Conservation (phyloP, 345 rosid genomes). For the Sapria himalayana region DNA sequence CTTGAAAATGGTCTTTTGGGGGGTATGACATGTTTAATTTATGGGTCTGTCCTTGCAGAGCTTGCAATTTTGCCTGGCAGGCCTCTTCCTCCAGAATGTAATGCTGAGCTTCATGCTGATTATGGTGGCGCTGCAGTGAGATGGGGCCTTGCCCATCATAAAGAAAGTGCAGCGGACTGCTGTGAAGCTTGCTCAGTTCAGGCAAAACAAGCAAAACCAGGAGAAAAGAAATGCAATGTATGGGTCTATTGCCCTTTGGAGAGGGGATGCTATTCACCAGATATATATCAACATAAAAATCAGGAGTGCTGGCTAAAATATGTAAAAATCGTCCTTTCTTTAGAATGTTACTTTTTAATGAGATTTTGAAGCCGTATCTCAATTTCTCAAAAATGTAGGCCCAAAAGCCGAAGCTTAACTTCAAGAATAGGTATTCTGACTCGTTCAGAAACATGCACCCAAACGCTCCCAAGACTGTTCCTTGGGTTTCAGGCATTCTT, state of each 20-base stretch:
- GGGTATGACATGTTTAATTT: too few relatives aligned
- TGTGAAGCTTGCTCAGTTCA: constrained; percentile 95
- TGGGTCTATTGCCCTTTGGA: constrained; percentile 97
- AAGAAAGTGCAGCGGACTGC: constrained; percentile 97
- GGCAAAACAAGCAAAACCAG: constrained; percentile 55
- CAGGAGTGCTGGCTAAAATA: constrained; percentile 94
- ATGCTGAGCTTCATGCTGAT: constrained; percentile 73
- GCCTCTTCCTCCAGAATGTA: constrained; percentile 58
- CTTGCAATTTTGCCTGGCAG: constrained; percentile 72
- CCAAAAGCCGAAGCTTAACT: constrained; percentile 50
- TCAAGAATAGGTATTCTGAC: constrained; percentile 63
- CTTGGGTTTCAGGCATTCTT: constrained; percentile 83
- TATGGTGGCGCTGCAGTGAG: constrained; percentile 79
- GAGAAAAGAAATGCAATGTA: constrained; percentile 67
- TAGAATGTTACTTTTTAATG: background rate
- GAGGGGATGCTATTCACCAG: constrained; percentile 73
- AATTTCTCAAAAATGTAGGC: constrained; percentile 34
- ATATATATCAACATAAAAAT: constrained; percentile 66
- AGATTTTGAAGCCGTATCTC: background rate
- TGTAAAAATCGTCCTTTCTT: constrained; percentile 23
- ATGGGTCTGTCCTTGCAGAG: too few relatives aligned
- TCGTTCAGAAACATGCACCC: constrained; percentile 64
- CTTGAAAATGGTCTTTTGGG: too few relatives aligned
- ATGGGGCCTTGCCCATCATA: constrained; percentile 92
- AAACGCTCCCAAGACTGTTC: constrained; percentile 55